Evolutionary conservation across 257 asterid species (phyloP).

Genomic region (Solanum neorickii): DNA sequence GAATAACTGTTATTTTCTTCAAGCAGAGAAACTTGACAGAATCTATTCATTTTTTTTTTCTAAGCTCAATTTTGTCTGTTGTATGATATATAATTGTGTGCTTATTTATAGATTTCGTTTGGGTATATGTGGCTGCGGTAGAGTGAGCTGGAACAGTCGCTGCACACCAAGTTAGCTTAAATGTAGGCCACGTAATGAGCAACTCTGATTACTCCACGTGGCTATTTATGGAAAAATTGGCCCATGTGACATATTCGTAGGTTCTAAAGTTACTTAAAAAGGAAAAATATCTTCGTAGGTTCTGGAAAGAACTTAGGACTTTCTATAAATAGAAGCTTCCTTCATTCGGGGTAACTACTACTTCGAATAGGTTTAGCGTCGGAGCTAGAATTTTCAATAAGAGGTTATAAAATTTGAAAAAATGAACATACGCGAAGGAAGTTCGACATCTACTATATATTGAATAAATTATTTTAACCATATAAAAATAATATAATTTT

Average conservation of each 20-base stretch:
- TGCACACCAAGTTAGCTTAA: background rate
- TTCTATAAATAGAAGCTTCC: background rate
- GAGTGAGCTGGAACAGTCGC: background rate
- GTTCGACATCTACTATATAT: too few relatives aligned
- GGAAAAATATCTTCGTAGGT: background rate
- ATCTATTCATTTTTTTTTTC: background rate
- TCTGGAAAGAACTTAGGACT: background rate
- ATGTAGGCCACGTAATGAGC: background rate
- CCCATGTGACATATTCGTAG: background rate
- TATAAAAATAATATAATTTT: too few relatives aligned
- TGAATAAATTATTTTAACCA: too few relatives aligned
- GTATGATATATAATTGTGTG: background rate
- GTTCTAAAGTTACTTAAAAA: background rate
- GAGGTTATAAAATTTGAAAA: too few relatives aligned
- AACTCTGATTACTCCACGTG: background rate
- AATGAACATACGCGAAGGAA: too few relatives aligned
- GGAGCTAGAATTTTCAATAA: too few relatives aligned
- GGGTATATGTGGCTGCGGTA: background rate
- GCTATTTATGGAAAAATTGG: background rate
- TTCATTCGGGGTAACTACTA: background rate
- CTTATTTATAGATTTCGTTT: background rate
- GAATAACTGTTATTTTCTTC: background rate
- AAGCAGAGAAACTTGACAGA: background rate
- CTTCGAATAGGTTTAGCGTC: accelerated
- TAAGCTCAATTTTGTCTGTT: background rate